Percentiles rank a stretch among this genome's conserved stretches.
phyloP scores from a whole-genome alignment of 73 alveolate genomes.

The Tetrahymena borealis region DNA sequence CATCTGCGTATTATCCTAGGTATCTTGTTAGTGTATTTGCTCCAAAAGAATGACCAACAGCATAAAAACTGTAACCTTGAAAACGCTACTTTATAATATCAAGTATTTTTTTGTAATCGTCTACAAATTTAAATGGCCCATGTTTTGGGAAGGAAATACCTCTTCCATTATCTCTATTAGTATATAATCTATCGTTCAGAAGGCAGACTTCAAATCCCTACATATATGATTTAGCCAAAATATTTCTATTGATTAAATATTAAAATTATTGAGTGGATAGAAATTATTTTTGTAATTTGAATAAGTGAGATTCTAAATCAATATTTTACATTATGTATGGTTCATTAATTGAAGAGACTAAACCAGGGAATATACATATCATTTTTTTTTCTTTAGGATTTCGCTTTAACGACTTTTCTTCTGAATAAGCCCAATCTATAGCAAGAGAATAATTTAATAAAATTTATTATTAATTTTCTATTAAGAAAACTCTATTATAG shows the following conservation, averaged over 20 bases:
- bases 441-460: too few species aligned
- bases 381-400: background rate
- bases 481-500: too few species aligned
- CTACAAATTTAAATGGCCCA: background rate
- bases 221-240: background rate
- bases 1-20: constrained; percentile 24
- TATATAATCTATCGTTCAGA: background rate
- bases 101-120: background rate
- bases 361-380: background rate
- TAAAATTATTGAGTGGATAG: too few species aligned
- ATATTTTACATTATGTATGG: background rate
- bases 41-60: constrained; percentile 36
- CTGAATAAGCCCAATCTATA: background rate
- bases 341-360: background rate
- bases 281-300: too few species aligned
- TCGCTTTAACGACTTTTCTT: background rate
- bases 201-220: background rate
- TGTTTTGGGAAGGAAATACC: background rate
- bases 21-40: constrained; percentile 27
- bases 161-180: background rate
- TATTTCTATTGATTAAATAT: too few species aligned
- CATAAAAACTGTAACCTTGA: constrained; percentile 16
- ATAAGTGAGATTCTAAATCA: too few species aligned
- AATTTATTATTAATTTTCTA: too few species aligned
- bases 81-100: background rate